Conservation (phyloP, 805 yeast genomes). For the Sugiyamaella qingdaonensis region DNA sequence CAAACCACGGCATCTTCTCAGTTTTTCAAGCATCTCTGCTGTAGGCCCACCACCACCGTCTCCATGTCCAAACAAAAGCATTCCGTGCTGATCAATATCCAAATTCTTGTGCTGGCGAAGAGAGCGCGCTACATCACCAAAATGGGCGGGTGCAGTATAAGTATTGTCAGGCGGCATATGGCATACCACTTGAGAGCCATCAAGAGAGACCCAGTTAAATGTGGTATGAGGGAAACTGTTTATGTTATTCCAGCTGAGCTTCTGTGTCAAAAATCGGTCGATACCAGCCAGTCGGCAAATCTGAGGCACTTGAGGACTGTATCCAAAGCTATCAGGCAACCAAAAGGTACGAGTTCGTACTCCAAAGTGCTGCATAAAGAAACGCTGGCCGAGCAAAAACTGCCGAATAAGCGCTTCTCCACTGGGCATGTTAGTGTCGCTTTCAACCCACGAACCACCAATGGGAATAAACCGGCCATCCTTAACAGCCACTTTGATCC, state of each 20-base stretch:
- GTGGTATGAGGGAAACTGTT: slow-evolving; percentile 85
- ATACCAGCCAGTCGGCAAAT: slow-evolving; percentile 83
- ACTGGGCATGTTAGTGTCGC: slow-evolving; percentile 91
- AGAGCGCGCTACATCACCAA: slow-evolving; percentile 86
- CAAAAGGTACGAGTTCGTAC: slow-evolving; percentile 71
- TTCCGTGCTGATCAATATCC: slow-evolving; percentile 73
- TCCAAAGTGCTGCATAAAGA: slow-evolving; percentile 77
- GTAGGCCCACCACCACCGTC: slow-evolving; percentile 99
- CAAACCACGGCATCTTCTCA: slow-evolving; percentile 86
- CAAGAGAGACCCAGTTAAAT: slow-evolving; percentile 93
- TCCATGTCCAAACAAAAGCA: slow-evolving; percentile 85
- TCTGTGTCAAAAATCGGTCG: slow-evolving; percentile 83
- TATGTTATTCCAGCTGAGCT: slow-evolving; percentile 94
- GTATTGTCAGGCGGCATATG: slow-evolving; percentile 99
- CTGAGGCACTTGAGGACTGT: slow-evolving; percentile 93
- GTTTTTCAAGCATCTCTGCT: slow-evolving; percentile 86
- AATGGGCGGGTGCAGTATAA: slow-evolving; percentile 87
- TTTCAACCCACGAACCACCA: slow-evolving; percentile 98
- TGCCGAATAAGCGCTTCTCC: slow-evolving; percentile 91
- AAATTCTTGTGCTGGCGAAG: slow-evolving; percentile 77
- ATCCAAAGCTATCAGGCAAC: slow-evolving; percentile 98
- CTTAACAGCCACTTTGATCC: slow-evolving; percentile 57
- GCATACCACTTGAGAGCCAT: slow-evolving; percentile 86
- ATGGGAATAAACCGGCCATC: slow-evolving; percentile 79
- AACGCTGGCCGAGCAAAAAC: slow-evolving; percentile 84